phyloP scores from a whole-genome alignment of 177 flowering plant species.

The Vitis hybrid region DNA sequence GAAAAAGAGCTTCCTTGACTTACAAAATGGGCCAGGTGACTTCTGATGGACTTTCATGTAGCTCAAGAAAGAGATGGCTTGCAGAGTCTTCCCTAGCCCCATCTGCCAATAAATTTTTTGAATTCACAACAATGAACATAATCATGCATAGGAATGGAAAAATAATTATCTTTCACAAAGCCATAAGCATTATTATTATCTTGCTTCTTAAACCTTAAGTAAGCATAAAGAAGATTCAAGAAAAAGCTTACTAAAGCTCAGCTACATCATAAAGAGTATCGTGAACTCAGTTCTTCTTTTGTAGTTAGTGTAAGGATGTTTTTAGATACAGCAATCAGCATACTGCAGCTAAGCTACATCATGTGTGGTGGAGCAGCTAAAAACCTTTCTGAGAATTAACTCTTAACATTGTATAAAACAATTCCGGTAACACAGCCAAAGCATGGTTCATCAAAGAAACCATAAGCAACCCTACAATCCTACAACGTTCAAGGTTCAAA shows the following conservation, averaged over 20 bases:
- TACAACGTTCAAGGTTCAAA: too few species aligned
- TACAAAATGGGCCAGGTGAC: slow-evolving; percentile 80
- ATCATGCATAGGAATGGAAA: neutral
- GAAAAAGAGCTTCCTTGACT: slow-evolving; percentile 29
- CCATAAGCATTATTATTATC: neutral
- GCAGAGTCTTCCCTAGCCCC: slow-evolving; percentile 98
- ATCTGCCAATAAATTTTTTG: slow-evolving; percentile 49
- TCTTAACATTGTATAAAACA: too few species aligned
- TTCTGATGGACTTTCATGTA: slow-evolving; percentile 60
- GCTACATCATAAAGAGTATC: neutral
- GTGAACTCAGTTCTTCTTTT: too few species aligned
- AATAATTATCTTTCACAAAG: neutral
- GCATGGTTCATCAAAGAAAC: too few species aligned
- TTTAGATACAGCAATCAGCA: too few species aligned
- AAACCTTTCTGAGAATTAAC: too few species aligned
- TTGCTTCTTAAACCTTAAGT: neutral
- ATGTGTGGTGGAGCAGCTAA: too few species aligned
- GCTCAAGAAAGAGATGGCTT: slow-evolving; percentile 80
- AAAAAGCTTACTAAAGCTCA: neutral
- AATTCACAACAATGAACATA: neutral
- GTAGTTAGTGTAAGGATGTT: too few species aligned
- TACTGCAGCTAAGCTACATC: too few species aligned
- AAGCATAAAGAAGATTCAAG: neutral
- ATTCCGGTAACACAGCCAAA: too few species aligned
- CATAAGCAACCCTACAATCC: too few species aligned